These are phyloP conservation scores for Pseudogymnoascus sp. DNA, from an alignment of 2,329 filamentous ascomycete species.

Conservation along the genomic window DNA sequence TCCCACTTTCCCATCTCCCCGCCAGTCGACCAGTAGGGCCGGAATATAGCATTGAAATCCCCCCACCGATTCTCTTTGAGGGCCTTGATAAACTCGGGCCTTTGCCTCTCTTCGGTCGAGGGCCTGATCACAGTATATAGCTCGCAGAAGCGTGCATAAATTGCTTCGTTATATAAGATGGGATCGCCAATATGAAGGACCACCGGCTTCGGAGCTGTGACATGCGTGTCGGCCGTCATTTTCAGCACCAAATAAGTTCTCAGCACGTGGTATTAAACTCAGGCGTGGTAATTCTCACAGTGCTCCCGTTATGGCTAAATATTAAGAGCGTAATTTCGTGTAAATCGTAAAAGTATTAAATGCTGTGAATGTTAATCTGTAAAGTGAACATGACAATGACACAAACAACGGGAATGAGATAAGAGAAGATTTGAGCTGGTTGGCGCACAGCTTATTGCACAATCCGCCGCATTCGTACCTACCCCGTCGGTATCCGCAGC, in stretches of 20 bases:
- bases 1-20: conserved; percentile 61
- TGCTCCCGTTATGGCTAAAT: neutral
- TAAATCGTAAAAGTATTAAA: neutral
- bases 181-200: conserved; percentile 30
- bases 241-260: neutral
- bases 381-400: neutral
- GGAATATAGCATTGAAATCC: conserved; percentile 43
- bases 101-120: conserved; percentile 41
- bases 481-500: neutral
- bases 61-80: conserved; percentile 48
- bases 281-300: neutral
- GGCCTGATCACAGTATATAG: conserved; percentile 42
- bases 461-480: conserved; percentile 5
- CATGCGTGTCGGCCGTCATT: neutral
- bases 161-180: conserved; percentile 26
- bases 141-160: conserved; percentile 33
- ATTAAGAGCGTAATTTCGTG: neutral
- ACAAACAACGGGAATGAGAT: neutral
- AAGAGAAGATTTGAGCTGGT: conserved; percentile 4
- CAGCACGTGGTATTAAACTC: neutral
- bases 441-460: conserved; percentile 1
- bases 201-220: conserved; percentile 20
- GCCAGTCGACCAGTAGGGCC: conserved; percentile 58
- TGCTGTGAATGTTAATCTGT: neutral
- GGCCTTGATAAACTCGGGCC: conserved; percentile 42